These are phyloP conservation scores for Paecilomyces formosus DNA, from an alignment of 2,329 filamentous ascomycete species.

Conservation along the genomic window DNA sequence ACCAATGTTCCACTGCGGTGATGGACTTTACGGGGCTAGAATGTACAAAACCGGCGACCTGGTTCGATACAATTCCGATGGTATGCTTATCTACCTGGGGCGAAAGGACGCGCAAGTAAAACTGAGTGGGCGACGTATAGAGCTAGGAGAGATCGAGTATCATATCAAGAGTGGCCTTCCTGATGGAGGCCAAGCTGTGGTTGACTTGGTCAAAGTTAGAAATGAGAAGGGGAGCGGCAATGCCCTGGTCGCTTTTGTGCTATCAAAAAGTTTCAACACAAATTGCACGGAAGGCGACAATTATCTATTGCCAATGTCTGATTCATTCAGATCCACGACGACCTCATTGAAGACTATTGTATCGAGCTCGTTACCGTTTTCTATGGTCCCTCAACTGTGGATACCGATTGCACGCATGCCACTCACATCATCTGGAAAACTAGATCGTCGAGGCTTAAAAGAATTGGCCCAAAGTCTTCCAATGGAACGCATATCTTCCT, in stretches of 20 bases:
- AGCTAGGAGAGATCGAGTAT: constrained; percentile 41
- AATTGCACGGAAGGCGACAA: background rate
- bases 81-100: constrained; percentile 11
- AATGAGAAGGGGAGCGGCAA: background rate
- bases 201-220: constrained; percentile 9
- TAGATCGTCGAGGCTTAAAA: constrained; percentile 16
- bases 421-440: constrained; percentile 23
- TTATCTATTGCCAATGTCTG: constrained; percentile 4
- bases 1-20: background rate
- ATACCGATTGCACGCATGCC: constrained; percentile 26
- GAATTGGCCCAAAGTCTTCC: constrained; percentile 2
- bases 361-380: constrained; percentile 17
- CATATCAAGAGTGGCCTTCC: constrained; percentile 12
- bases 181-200: constrained; percentile 12
- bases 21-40: background rate
- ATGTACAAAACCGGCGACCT: constrained; percentile 22
- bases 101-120: constrained; percentile 57
- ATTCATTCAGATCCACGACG: background rate
- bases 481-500: constrained; percentile 2
- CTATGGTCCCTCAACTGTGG: constrained; percentile 28
- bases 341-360: constrained; percentile 13
- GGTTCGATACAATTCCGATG: constrained; percentile 13
- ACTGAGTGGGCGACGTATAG: constrained; percentile 53
- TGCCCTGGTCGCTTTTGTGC: constrained; percentile 15
- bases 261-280: constrained; percentile 1